Percentiles rank a stretch among this genome's conserved stretches.
Evolutionary conservation across 176 grass and related monocot genomes (phyloP).

Genomic region (Oryza rufipogon): DNA sequence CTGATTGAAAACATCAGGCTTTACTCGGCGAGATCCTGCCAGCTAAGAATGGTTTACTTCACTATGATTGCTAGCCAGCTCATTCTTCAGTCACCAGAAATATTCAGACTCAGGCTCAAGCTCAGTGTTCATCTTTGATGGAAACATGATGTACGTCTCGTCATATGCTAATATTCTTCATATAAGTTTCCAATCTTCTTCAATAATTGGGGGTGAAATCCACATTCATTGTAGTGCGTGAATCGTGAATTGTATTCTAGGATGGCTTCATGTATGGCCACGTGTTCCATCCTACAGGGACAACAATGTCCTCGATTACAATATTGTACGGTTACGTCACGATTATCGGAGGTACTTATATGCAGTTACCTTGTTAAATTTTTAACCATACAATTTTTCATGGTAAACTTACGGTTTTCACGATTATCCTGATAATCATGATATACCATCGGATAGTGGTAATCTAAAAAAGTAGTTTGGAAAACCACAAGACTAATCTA

Average conservation of each 20-base stretch:
- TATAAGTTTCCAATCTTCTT: not conserved
- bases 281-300: no score
- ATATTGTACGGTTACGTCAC: no score
- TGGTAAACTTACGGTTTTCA: no score
- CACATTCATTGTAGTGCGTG: not conserved
- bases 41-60: not conserved
- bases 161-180: not conserved
- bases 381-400: no score
- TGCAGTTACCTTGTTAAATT: no score
- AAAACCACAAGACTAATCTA: no score
- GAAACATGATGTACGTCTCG: not conserved
- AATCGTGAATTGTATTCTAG: not conserved
- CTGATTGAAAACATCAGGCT: not conserved
- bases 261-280: not conserved
- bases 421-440: no score
- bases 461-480: no score
- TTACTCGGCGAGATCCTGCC: not conserved
- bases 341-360: no score
- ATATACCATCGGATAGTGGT: no score
- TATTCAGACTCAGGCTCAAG: not conserved
- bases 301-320: no score
- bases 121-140: not conserved
- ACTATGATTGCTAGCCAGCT: slow-evolving; percentile 31
- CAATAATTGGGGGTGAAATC: not conserved
- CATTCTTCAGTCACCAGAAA: not conserved